phyloP scores from a whole-genome alignment of 768 basidiomycete genomes.

The Podaxis sp. region DNA sequence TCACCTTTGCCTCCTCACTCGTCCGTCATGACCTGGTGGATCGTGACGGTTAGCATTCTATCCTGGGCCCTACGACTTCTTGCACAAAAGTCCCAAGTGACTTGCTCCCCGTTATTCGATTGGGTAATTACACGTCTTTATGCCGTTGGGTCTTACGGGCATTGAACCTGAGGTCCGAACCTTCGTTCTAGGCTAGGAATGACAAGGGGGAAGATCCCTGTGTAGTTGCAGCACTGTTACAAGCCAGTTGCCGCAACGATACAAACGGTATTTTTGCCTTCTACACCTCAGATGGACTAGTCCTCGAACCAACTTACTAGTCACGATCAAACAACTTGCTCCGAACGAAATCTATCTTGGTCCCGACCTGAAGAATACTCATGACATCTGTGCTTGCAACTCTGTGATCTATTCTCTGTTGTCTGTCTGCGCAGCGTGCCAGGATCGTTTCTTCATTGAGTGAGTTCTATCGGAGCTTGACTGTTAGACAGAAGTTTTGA shows the following conservation, averaged over 20 bases:
- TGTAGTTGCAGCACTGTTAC: conserved; percentile 18
- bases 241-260: conserved; percentile 14
- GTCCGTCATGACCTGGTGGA: background rate
- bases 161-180: background rate
- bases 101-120: conserved; percentile 7
- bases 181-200: conserved; percentile 18
- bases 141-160: background rate
- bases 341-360: conserved; percentile 16
- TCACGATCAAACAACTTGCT: conserved; percentile 7
- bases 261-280: conserved; percentile 2
- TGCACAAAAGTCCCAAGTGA: conserved; percentile 8
- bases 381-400: conserved; percentile 29
- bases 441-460: conserved; percentile 17
- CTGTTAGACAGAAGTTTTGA: background rate
- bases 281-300: background rate
- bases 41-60: background rate
- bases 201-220: conserved; percentile 21
- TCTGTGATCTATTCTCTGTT: conserved; percentile 31
- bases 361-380: conserved; percentile 1
- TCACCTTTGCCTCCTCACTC: background rate
- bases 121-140: conserved; percentile 18
- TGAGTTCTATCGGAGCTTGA: background rate
- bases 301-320: background rate
- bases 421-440: conserved; percentile 30
- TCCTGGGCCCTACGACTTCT: background rate